Conservation (phyloP, 441 rosid genomes). For the Erodium texanum region DNA sequence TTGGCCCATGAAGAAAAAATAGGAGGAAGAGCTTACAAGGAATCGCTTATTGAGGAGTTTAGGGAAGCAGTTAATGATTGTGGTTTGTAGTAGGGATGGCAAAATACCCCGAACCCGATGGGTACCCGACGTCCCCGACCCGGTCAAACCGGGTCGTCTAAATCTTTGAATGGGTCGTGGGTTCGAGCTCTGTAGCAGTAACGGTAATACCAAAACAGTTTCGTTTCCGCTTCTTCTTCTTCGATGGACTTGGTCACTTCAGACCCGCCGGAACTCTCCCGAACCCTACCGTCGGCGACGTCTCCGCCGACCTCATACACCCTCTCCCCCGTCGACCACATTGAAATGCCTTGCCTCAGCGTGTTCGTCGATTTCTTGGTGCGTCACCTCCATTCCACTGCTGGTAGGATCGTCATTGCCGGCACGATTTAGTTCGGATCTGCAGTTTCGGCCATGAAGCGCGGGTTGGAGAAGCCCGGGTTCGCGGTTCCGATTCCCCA, state of each 20-base stretch:
- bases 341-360: constrained; percentile 72
- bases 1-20: too few relatives aligned
- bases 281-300: constrained; percentile 26
- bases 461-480: constrained; percentile 60
- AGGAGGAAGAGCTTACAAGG: too few relatives aligned
- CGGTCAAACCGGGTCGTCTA: too few relatives aligned
- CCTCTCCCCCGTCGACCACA: constrained; percentile 68
- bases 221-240: background rate
- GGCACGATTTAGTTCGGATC: constrained; percentile 84
- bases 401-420: constrained; percentile 40
- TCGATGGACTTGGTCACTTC: background rate
- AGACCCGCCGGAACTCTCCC: background rate
- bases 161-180: background rate
- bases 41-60: too few relatives aligned
- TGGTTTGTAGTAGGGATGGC: too few relatives aligned
- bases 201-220: too few relatives aligned
- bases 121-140: too few relatives aligned
- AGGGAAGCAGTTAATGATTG: too few relatives aligned
- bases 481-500: constrained; percentile 72
- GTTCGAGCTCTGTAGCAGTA: background rate
- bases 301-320: constrained; percentile 65
- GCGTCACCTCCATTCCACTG: constrained; percentile 39
- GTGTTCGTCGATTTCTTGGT: constrained; percentile 55
- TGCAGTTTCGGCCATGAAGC: constrained; percentile 66
- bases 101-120: too few relatives aligned